These are phyloP conservation scores for Penicillium antarcticum DNA, from an alignment of 495 filamentous ascomycete genomes.

Conservation along the genomic window DNA sequence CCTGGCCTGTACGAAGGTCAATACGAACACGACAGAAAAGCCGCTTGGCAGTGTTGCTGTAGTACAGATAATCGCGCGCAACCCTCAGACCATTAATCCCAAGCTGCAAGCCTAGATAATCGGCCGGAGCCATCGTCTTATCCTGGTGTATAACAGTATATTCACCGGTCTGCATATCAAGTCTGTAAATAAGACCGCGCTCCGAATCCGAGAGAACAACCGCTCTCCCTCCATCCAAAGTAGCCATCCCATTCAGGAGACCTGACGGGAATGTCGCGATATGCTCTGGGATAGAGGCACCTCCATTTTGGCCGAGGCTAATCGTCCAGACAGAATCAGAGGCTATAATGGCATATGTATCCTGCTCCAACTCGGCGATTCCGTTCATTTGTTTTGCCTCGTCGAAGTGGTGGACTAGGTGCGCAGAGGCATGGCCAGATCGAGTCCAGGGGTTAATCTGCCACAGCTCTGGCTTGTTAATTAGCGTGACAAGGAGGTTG, in stretches of 20 bases:
- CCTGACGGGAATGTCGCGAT: not conserved
- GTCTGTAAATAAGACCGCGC: slow-evolving; percentile 33
- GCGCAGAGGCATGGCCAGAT: not conserved
- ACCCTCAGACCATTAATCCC: slow-evolving; percentile 34
- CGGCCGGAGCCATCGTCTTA: slow-evolving; percentile 31
- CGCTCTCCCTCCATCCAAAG: not conserved
- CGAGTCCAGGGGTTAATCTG: slow-evolving; percentile 27
- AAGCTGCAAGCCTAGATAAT: slow-evolving; percentile 14
- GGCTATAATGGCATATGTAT: slow-evolving; percentile 26
- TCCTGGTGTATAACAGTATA: slow-evolving; percentile 30
- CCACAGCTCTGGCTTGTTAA: slow-evolving; percentile 24
- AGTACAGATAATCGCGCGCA: slow-evolving; percentile 31
- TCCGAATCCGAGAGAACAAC: slow-evolving; percentile 33
- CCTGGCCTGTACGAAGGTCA: slow-evolving; percentile 22
- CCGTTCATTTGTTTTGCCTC: slow-evolving; percentile 21
- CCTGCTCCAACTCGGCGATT: slow-evolving; percentile 25
- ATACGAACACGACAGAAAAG: slow-evolving; percentile 27
- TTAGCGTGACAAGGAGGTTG: slow-evolving; percentile 39
- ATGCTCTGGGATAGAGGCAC: not conserved
- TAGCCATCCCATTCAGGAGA: not conserved
- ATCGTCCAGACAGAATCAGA: slow-evolving; percentile 38
- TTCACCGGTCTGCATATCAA: slow-evolving; percentile 32
- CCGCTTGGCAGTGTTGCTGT: slow-evolving; percentile 24
- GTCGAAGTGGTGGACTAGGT: slow-evolving; percentile 4
- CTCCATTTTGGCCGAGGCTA: not conserved